A percentile compares a stretch with the other conserved stretches of the same genome.
Evolutionary conservation across 192 early-diverging fungal species (phyloP).

Genomic region (Coemansia sp.): DNA sequence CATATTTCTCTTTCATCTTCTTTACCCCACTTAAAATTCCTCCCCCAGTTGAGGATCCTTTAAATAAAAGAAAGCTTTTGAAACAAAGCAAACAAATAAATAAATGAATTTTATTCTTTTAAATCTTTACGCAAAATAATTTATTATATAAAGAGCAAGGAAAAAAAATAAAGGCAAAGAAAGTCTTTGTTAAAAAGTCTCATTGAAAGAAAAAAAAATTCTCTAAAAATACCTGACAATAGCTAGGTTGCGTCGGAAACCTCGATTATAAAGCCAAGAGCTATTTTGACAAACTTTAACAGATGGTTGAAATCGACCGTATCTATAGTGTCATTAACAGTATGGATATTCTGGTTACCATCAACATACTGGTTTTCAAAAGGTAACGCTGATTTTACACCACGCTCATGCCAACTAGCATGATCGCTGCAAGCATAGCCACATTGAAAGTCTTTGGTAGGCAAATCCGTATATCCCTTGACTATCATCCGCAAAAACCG

Average conservation of each 20-base stretch:
- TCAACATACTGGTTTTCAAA: constrained; percentile 66
- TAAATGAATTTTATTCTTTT: neutral
- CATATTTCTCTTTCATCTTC: too few relatives aligned
- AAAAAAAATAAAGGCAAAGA: neutral
- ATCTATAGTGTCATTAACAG: constrained; percentile 64
- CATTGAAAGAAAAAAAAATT: neutral
- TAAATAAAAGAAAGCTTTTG: too few relatives aligned
- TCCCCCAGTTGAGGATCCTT: too few relatives aligned
- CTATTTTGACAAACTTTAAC: constrained; percentile 75
- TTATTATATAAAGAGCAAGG: too few relatives aligned
- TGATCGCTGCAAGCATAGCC: constrained; percentile 74
- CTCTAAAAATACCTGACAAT: neutral
- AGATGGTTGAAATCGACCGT: constrained; percentile 77
- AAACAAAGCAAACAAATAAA: neutral
- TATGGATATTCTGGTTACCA: constrained; percentile 74
- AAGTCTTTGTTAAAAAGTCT: neutral
- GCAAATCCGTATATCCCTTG: constrained; percentile 24
- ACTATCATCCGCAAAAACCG: constrained; percentile 21
- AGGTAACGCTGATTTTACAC: constrained; percentile 76
- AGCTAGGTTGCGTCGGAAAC: constrained; percentile 35
- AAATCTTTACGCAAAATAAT: too few relatives aligned
- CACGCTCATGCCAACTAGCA: constrained; percentile 81
- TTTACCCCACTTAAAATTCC: too few relatives aligned
- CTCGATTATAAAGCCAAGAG: constrained; percentile 79
- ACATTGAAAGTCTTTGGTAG: constrained; percentile 20